A percentile compares a stretch with the other conserved stretches of the same genome.
Conservation (phyloP, 108 stramenopile species). For the Nannochloropsis granulata region DNA sequence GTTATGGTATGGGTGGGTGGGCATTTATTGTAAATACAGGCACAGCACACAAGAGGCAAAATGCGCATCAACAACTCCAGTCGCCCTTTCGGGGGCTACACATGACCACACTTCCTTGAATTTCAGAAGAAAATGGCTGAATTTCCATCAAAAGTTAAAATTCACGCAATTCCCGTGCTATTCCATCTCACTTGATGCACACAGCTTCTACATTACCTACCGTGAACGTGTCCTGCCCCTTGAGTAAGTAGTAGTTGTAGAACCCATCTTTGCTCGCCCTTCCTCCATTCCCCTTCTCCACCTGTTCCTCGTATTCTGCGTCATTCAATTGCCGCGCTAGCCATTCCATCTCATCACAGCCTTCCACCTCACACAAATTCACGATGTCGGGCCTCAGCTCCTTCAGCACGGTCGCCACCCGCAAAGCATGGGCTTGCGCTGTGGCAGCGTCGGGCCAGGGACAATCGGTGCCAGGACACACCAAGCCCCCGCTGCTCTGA, state of each 20-base stretch:
- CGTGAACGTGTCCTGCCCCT: not conserved
- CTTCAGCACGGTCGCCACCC: not conserved
- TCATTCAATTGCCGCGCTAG: not conserved
- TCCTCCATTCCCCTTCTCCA: not conserved
- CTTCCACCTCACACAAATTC: not conserved
- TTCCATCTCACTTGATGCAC: too few species aligned
- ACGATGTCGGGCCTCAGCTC: not conserved
- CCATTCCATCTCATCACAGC: not conserved
- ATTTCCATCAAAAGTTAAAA: too few species aligned
- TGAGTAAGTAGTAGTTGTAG: not conserved
- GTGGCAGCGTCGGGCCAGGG: not conserved
- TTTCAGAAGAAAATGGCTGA: too few species aligned
- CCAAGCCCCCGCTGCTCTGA: not conserved
- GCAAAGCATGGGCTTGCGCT: not conserved
- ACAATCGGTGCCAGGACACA: not conserved
- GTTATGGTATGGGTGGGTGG: too few species aligned
- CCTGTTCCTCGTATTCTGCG: not conserved
- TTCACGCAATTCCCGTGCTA: too few species aligned
- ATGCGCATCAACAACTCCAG: too few species aligned
- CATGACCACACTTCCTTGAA: too few species aligned
- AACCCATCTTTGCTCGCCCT: not conserved
- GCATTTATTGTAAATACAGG: too few species aligned
- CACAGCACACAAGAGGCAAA: too few species aligned
- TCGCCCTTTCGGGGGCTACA: too few species aligned
- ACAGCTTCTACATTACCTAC: not conserved